These are phyloP conservation scores for Solanum peruvianum DNA, from an alignment of 257 asterid genomes.

Conservation along the genomic window DNA sequence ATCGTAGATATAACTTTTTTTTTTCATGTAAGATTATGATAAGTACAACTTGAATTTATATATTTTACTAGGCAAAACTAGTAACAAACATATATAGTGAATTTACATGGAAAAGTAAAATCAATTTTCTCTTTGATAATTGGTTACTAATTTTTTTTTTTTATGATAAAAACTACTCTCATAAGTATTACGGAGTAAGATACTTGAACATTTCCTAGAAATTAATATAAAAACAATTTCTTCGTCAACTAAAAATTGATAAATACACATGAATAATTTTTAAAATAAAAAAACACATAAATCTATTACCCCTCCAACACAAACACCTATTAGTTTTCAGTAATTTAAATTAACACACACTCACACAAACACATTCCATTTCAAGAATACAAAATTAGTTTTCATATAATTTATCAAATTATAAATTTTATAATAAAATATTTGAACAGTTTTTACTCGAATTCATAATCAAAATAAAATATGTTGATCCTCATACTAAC, in stretches of 20 bases:
- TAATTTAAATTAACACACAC: too few species aligned
- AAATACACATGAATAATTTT: background rate
- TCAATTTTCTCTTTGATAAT: background rate
- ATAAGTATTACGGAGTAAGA: background rate
- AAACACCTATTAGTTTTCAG: too few species aligned
- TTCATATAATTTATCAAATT: background rate
- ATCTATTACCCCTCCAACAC: background rate
- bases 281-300: background rate
- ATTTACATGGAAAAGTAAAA: background rate
- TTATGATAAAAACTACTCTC: background rate
- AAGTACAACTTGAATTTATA: background rate
- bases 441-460: background rate
- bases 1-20: too few species aligned
- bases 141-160: background rate
- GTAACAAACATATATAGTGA: background rate
- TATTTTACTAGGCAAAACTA: background rate
- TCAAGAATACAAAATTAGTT: background rate
- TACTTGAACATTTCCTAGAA: background rate
- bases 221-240: background rate
- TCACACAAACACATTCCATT: background rate
- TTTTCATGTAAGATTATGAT: background rate
- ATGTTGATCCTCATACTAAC: background rate
- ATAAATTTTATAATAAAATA: background rate
- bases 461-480: background rate
- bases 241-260: background rate